Evolutionary conservation across 73 alveolate genomes (phyloP), one percentile per base, ranked within the genome.

Genomic region (Tetrahymena elliotti): DNA sequence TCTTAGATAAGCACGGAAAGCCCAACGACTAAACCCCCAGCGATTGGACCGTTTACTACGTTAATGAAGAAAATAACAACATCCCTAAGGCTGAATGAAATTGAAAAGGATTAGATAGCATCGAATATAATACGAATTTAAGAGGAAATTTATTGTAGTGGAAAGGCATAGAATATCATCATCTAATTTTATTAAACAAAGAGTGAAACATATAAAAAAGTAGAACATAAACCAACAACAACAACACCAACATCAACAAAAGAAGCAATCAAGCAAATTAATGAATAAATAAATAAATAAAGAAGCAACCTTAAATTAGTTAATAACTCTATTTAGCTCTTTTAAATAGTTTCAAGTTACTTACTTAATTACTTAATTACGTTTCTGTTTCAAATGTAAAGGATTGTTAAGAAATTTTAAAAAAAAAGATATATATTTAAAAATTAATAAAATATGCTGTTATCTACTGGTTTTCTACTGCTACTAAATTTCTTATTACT

Each of bases 1-100:
- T 98, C 93, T 97, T 99, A 41, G 99, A 99, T 96, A 96, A 98
- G 94, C 98, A 97, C 95, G 99, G 99, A n/a, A 94, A 96, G 52
- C 98, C 98, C 37, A 93, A 27, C 47, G 95, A 68, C 18, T 84
- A 94, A 38, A 94, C 96, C 33, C 96, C 96, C 20, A 84, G 41
- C 40, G 96, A 94, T 88, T 94, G 96, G 96, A 34, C 82, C 16
- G 82, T 84, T 84, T 94, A 36, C 38, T 94, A 94, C 24, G 96
- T 94, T 88, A 16, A 88, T 88, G 96, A 94, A 53, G 88, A 88
- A 33, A 94, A 94, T 35, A 94, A 94, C 92, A 94, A 94, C 52
- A 94, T 94, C 93, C 39, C 68, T 37, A 84, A 82, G 35, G 38
- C 35, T 41, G 35, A 94, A 39, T 94, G 82, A 83, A 68, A 68